Evolutionary conservation across 202 grass and related monocot species (phyloP).

Genomic region (Saccharum hybrid): DNA sequence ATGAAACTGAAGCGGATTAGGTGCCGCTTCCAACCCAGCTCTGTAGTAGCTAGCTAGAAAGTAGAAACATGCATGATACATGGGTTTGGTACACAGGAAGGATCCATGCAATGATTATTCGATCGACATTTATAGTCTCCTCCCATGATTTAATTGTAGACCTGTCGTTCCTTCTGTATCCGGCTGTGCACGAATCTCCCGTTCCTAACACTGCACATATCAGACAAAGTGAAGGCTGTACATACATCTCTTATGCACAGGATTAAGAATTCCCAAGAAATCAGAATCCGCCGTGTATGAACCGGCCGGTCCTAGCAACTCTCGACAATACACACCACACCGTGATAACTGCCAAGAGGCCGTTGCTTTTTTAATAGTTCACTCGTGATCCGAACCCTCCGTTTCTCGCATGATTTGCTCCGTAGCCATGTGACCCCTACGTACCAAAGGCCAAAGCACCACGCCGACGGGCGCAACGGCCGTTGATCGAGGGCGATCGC

Average conservation of each 20-base stretch:
- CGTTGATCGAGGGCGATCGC: constrained; percentile 20
- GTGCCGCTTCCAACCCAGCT: constrained; percentile 20
- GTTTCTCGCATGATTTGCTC: constrained; percentile 35
- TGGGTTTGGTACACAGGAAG: constrained; percentile 9
- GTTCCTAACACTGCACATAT: neutral
- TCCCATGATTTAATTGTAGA: constrained; percentile 28
- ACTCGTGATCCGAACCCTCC: constrained; percentile 18
- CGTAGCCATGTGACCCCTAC: constrained; percentile 53
- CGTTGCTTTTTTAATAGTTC: constrained; percentile 9
- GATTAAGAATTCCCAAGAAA: neutral
- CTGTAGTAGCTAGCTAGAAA: too few relatives aligned
- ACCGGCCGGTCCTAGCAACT: neutral
- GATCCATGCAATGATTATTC: constrained; percentile 37
- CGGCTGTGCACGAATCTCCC: constrained; percentile 31
- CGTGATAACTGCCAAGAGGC: constrained; percentile 25
- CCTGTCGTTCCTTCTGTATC: constrained; percentile 32
- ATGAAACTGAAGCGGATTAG: constrained; percentile 25
- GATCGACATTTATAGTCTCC: constrained; percentile 24
- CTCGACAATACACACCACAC: neutral
- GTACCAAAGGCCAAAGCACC: constrained; percentile 2
- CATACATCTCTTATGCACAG: neutral
- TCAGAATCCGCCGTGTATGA: neutral
- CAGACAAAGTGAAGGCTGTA: neutral
- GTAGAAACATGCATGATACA: neutral
- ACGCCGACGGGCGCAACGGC: constrained; percentile 43